Evolutionary conservation across 768 basidiomycete species (phyloP), one percentile per base, ranked within the genome.

Genomic region (Tylopilus sp.): DNA sequence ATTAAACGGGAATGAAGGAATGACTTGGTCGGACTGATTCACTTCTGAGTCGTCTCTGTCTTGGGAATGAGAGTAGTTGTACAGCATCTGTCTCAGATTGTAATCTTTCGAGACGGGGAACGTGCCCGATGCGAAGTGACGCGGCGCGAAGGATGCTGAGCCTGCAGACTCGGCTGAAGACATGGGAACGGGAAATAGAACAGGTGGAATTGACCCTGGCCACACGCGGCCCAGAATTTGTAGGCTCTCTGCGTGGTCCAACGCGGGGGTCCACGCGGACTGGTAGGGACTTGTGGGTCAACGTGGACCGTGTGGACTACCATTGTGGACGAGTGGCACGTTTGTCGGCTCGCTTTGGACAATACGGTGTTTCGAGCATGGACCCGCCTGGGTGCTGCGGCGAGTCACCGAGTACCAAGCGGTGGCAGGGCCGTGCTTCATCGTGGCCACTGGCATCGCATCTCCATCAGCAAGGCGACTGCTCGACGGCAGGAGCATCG

Each of bases 1-100:
- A 45, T 37, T 56, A 62, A 66, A 70, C 0, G 67, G 69, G 47
- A 69, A 63, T 14, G 60, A 58, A 52, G 69, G 69, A 30, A 79
- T 59, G 52, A 79, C 64, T 7, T 56, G 57, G 55, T 58, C 55
- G 24, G 66, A 60, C 42, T 48, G 21, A 47, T 54, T 30, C 16
- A 30, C 21, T 4, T 33, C 31, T n/a, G 34, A 30, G 26, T 45
- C 36, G 48, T 45, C 43, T 48, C 25, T 40, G 50, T 14, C 45
- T 12, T 28, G 29, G 11, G 52, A 22, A 17, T 44, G 24, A 6
- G 56, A 29, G 40, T 63, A 59, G 44, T 66, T 67, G 52, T 58
- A 63, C 34, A 67, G 52, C 65, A 67, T 67, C 48, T 67, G 66
- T 53, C 56, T 63, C 52, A 68, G 45, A 14, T 47, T 54, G 42